Evolutionary conservation across 2,329 filamentous ascomycete species (phyloP), one percentile per base, ranked within the genome.

Genomic region (Pseudogymnoascus sp.): DNA sequence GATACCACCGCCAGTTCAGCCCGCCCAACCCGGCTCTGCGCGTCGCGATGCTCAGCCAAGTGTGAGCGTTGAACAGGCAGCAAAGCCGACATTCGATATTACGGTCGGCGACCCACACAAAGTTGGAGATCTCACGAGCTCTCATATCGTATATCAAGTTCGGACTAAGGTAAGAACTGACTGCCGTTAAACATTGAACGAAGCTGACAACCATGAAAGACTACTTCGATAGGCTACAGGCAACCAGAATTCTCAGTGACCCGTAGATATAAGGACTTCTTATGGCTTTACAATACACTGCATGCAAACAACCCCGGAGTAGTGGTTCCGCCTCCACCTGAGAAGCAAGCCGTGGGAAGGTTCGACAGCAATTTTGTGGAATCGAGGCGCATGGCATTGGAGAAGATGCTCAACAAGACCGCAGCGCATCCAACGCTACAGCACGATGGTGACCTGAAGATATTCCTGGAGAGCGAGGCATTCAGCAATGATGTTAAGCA

Each of bases 351-450:
- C 6, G 90, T 99, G 62, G 93, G 93, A 64, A 87, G 94, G 39
- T 99, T 99, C 72, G 93, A 99, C 75, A 90, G 85, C 68, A 95
- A 97, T 74, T 99, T 99, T 75, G 92, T 99, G 65, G 94, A 99
- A 76, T 91, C 90, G 44, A 83, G 94, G 70, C 85, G 94, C 68
- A 90, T 92, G 65, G 94, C 94, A 12, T 78, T 99, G 63, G 94
- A 99, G 77, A 91, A 94, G 73, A 99, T 99, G 94, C 80, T 97
- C 61, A 97, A 97, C 83, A 97, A 96, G 80, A 94, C 87, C 64
- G 91, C 93, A 2, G 84, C 86, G 9, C 94, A 99, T 74, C 88
- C 91, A 6, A 90, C 92, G 35, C 80, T 99, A 67, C 94, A 97
- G 73, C 91, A 96, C 70, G 94, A 99, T 71, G 87, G 84, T 5